Evolutionary conservation across 2,329 filamentous ascomycete genomes (phyloP), one percentile per base, ranked within the genome.

Genomic region (Colletotrichum karsti): DNA sequence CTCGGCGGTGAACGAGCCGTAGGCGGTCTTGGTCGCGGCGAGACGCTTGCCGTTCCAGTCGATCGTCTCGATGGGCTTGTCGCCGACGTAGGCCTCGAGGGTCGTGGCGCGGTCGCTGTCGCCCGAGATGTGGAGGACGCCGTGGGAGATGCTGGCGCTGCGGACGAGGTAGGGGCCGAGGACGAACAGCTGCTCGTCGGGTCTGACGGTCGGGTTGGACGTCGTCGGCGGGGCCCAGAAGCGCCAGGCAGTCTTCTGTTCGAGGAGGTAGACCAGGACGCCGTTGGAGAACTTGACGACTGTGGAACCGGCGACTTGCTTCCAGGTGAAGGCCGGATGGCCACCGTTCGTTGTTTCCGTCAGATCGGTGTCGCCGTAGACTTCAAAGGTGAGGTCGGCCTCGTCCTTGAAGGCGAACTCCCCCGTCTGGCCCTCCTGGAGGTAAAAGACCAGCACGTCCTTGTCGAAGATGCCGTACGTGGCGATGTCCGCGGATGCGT

Each of bases 101-200:
- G 90, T 90, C 0, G 92, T 93, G 0, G 84, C 77, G 3, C 83
- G 79, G 72, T 95, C 95, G 69, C 94, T 84, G 73, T 95, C 93
- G 5, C 91, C 93, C 3, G 86, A 87, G 5, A 95, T 77, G 13
- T 86, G 82, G 5, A 95, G 81, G 2, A 85, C 83, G 20, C 80
- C 81, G 3, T 85, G 88, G 7, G 85, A 73, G 1, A 91, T 76
- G 3, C 83, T 83, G 0, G 90, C 90, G 0, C 85, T 88, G 10
- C 91, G 87, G 41, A 92, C 76, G 0, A 93, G 83, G 72, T 93
- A 92, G 7, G 88, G 87, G 0, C 87, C 90, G 67, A 90, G 87
- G 53, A 91, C 77, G 48, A 93, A 88, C 22, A 92, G 82, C 79
- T 85, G 73, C 0, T 87, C 74, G 55, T 82, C 71, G 0, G 84